Percentiles rank a stretch among this genome's conserved stretches.
Conservation (phyloP, 768 basidiomycete genomes). For the Boletus pseudo-olivaceus region DNA sequence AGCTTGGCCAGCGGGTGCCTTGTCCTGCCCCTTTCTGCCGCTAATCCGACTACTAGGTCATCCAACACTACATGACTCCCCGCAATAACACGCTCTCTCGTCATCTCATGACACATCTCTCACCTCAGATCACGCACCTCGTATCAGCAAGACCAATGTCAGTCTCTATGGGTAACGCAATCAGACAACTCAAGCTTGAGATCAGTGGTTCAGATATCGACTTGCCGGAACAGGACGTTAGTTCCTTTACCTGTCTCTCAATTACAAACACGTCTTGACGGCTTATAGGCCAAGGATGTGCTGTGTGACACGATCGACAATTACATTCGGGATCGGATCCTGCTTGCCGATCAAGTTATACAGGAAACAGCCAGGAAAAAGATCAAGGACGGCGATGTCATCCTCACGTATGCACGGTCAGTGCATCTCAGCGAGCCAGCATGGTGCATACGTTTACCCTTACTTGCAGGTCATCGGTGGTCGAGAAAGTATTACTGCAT, state of each 20-base stretch:
- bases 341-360: conserved; percentile 91
- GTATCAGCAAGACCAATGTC: conserved; percentile 88
- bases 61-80: conserved; percentile 86
- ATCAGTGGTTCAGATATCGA: conserved; percentile 92
- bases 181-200: conserved; percentile 91
- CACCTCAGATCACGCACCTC: conserved; percentile 89
- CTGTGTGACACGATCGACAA: conserved; percentile 84
- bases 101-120: conserved; percentile 88
- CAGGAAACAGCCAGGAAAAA: conserved; percentile 85
- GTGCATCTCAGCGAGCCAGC: conserved; percentile 9
- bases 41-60: conserved; percentile 53
- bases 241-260: conserved; percentile 13
- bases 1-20: not conserved
- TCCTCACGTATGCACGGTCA: conserved; percentile 90
- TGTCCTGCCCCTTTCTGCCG: not conserved
- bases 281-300: conserved; percentile 74
- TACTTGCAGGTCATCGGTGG: conserved; percentile 77
- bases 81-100: conserved; percentile 82
- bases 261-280: not conserved
- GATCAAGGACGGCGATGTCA: conserved; percentile 90
- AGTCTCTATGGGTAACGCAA: conserved; percentile 92
- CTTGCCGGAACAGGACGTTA: conserved; percentile 90
- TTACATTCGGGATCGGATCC: conserved; percentile 92
- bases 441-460: not conserved
- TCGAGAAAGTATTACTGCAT: conserved; percentile 81